A percentile compares a stretch with the other conserved stretches of the same genome.
phyloP scores from a whole-genome alignment of 2,329 filamentous ascomycete genomes.

The Colletotrichum sp. region DNA sequence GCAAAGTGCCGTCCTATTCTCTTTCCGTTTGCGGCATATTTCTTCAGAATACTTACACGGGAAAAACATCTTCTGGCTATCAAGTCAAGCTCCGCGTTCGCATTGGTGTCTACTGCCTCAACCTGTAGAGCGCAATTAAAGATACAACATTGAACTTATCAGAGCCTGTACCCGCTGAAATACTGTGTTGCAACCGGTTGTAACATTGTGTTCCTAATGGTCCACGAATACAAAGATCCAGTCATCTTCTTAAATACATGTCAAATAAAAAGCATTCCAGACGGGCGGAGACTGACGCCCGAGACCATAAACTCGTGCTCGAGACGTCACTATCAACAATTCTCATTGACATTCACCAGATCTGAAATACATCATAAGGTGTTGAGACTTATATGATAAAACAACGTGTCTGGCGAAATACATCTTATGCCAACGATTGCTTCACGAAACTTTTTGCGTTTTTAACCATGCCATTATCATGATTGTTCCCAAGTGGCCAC shows the following conservation, averaged over 20 bases:
- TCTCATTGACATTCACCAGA: neutral
- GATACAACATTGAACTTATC: neutral
- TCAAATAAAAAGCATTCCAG: neutral
- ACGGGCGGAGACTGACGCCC: neutral
- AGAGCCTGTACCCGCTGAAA: no score
- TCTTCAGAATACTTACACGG: accelerated
- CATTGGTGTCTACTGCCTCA: accelerated
- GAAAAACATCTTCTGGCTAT: accelerated
- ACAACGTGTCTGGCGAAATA: neutral
- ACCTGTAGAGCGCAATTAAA: accelerated
- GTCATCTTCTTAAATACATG: neutral
- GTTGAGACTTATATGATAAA: neutral
- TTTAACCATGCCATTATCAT: no score
- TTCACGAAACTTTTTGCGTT: accelerated
- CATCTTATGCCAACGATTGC: accelerated
- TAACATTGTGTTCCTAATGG: neutral
- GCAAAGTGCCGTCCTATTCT: accelerated
- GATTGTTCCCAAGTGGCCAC: neutral
- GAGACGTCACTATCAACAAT: accelerated
- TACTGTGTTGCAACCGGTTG: no score
- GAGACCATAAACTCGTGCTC: neutral
- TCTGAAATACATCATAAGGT: neutral
- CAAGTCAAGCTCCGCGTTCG: accelerated
- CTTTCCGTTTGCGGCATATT: accelerated
- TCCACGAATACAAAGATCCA: accelerated